Evolutionary conservation across 345 rosid species (phyloP), one percentile per base, ranked within the genome.

Genomic region (Hibiscus trionum): DNA sequence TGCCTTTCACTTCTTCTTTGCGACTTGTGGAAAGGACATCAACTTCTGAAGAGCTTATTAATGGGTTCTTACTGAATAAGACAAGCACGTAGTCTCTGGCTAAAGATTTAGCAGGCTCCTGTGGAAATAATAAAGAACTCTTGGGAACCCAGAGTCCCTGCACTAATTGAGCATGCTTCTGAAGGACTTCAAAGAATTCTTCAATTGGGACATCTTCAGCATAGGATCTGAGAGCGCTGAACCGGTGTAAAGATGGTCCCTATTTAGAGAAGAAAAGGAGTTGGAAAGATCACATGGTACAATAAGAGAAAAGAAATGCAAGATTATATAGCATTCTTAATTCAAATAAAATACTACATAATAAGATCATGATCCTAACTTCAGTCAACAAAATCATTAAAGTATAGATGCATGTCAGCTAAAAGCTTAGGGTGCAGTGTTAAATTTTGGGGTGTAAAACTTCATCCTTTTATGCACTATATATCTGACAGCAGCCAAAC

Each of bases 121-220:
- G 63, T 2, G 63, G 63, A 52, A 64, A 21, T 31, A 89, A 70
- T 77, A 89, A 73, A 15, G 55, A 11, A 56, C 84, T 86, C 77
- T 82, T 92, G 46, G 87, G 86, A 69, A 79, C 83, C 99, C 99
- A 95, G 26, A 88, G 83, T 64, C 99, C 98, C 84, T 95, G 97
- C 70, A 95, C 88, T 76, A 95, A 78, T 37, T 61, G 74, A n/a
- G 89, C 96, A 80, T 76, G 53, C 47, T 80, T 61, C 74, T 87
- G 85, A 75, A 92, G 92, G 70, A 82, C 81, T 17, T n/a, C 69
- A 66, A 90, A 57, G 63, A 88, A 72, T 61, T 82, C 89, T 72
- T 89, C 87, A 75, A 70, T 76, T 2, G 90, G 70, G 71, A 73
- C 75, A 59, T 84, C 87, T 1, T 89, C 84, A 68, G 87, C 86